These are phyloP conservation scores for Leccinum disarticulatum DNA, from an alignment of 768 basidiomycete species.

Conservation along the genomic window DNA sequence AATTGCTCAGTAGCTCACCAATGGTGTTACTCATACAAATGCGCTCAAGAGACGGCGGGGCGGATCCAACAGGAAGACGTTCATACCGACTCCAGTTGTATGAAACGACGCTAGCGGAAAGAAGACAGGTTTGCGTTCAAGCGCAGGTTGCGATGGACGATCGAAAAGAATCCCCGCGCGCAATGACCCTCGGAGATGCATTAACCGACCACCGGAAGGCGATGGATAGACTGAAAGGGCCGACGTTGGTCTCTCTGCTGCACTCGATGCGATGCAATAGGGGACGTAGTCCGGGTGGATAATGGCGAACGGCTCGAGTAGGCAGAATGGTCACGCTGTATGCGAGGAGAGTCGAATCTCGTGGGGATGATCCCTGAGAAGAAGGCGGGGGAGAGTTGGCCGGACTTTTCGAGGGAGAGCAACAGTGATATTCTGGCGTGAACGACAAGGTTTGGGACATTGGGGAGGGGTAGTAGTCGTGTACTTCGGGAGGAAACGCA, in stretches of 20 bases:
- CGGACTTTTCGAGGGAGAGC: conserved; percentile 27
- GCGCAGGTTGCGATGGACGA: conserved; percentile 3
- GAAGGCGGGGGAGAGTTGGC: conserved; percentile 29
- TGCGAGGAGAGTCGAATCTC: conserved; percentile 19
- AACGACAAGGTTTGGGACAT: conserved; percentile 15
- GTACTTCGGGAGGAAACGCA: too few relatives aligned
- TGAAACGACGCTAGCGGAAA: conserved; percentile 59
- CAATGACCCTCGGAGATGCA: conserved; percentile 3
- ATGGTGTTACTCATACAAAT: conserved; percentile 56
- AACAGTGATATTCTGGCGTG: conserved; percentile 13
- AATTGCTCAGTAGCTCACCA: conserved; percentile 16
- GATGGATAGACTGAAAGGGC: conserved; percentile 8
- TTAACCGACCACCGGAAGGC: conserved; percentile 5
- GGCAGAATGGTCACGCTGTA: not conserved
- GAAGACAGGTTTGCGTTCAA: conserved; percentile 34
- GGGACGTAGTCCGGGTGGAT: conserved; percentile 22
- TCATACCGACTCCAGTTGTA: conserved; percentile 71
- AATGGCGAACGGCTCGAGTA: conserved; percentile 22
- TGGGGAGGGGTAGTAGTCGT: conserved; percentile 34
- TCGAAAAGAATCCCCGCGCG: conserved; percentile 16
- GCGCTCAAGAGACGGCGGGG: conserved; percentile 58
- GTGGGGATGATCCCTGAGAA: conserved; percentile 30
- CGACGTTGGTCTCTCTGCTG: conserved; percentile 16
- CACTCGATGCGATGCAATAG: conserved; percentile 20
- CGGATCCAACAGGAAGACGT: conserved; percentile 72